These are phyloP conservation scores for Tephrocybe sp. DNA, from an alignment of 768 basidiomycete genomes.

Conservation along the genomic window DNA sequence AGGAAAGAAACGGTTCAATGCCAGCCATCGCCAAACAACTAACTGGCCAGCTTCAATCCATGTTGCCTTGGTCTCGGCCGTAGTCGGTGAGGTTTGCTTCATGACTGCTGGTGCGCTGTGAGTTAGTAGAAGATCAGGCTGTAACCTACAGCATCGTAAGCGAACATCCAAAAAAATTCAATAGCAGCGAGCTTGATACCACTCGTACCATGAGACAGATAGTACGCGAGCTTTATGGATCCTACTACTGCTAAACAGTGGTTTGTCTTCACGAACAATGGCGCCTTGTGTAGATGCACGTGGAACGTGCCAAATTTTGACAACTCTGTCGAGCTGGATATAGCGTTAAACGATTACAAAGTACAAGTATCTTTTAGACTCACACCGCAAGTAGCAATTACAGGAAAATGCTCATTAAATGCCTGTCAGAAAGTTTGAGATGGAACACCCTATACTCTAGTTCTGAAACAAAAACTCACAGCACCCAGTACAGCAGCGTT, in stretches of 20 bases:
- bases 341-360: background rate
- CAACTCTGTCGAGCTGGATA: constrained; percentile 61
- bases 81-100: constrained; percentile 23
- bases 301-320: constrained; percentile 74
- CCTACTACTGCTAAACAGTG: constrained; percentile 64
- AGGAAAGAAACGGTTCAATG: constrained; percentile 63
- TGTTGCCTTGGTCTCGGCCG: constrained; percentile 22
- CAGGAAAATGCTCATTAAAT: constrained; percentile 61
- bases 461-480: constrained; percentile 35
- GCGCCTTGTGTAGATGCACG: constrained; percentile 26
- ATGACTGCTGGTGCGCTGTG: constrained; percentile 55
- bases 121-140: constrained; percentile 50
- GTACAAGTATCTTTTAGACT: constrained; percentile 19
- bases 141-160: constrained; percentile 42
- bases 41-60: constrained; percentile 49
- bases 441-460: background rate
- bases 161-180: background rate
- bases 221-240: constrained; percentile 66
- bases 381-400: constrained; percentile 80
- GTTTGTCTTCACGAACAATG: constrained; percentile 67
- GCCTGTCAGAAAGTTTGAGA: constrained; percentile 37
- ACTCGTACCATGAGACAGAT: constrained; percentile 57
- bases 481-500: constrained; percentile 65
- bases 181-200: too few species aligned
- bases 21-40: constrained; percentile 68